phyloP scores from a whole-genome alignment of 352 stramenopile species.

The Salisapilia sapeloensis region DNA sequence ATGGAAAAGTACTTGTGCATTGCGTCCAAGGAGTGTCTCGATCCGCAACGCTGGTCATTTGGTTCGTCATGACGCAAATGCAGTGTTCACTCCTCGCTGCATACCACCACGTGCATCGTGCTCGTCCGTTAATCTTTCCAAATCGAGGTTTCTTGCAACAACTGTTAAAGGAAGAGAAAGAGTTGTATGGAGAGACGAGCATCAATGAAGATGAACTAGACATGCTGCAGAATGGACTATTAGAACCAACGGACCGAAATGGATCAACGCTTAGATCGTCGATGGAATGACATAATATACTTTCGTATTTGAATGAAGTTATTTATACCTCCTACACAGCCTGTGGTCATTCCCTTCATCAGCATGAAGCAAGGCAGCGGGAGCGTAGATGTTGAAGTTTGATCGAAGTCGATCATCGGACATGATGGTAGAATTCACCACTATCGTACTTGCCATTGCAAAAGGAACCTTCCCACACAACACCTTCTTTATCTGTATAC shows the following conservation, averaged over 20 bases:
- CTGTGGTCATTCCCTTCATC: neutral
- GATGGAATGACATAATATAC: constrained; percentile 7
- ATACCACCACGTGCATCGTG: constrained; percentile 66
- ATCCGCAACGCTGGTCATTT: constrained; percentile 61
- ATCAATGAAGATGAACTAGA: constrained; percentile 47
- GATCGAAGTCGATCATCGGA: constrained; percentile 21
- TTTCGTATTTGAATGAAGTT: neutral
- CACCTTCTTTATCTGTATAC: constrained; percentile 62
- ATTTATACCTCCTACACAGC: neutral
- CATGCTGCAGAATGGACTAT: constrained; percentile 38
- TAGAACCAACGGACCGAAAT: constrained; percentile 34
- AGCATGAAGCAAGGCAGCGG: neutral
- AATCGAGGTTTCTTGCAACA: constrained; percentile 69
- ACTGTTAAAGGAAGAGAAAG: constrained; percentile 41
- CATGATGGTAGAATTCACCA: constrained; percentile 50
- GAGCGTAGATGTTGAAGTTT: constrained; percentile 1
- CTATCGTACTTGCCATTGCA: constrained; percentile 79
- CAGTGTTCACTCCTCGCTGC: constrained; percentile 54
- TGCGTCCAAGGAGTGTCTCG: constrained; percentile 69
- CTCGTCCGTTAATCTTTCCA: constrained; percentile 57
- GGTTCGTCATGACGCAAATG: constrained; percentile 62
- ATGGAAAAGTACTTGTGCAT: constrained; percentile 49
- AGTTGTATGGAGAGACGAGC: constrained; percentile 52
- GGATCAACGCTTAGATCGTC: constrained; percentile 34
- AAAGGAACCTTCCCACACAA: constrained; percentile 48